Evolutionary conservation across 2,329 filamentous ascomycete species (phyloP).

Genomic region (Nemania serpens): DNA sequence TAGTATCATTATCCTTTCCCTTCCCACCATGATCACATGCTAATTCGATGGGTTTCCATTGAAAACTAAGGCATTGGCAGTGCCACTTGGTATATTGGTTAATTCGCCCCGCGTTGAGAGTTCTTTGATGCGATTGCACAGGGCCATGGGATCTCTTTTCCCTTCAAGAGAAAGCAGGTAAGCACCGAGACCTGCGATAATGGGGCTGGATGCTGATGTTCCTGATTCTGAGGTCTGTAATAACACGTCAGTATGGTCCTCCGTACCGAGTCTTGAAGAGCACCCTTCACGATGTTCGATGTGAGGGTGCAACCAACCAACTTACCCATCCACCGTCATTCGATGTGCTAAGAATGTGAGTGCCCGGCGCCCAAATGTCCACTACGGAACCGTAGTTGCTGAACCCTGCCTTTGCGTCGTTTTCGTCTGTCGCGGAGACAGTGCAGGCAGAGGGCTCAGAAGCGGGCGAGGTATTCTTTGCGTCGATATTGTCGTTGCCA

Average conservation of each 20-base stretch:
- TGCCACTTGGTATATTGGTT: slow-evolving; percentile 18
- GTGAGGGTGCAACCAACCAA: neutral
- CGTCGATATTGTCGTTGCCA: slow-evolving; percentile 52
- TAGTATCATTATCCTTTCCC: neutral
- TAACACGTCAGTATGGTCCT: neutral
- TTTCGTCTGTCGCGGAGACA: slow-evolving; percentile 46
- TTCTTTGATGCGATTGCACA: slow-evolving; percentile 25
- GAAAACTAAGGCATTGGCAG: slow-evolving; percentile 30
- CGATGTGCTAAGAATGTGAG: slow-evolving; percentile 48
- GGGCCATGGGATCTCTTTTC: slow-evolving; percentile 8
- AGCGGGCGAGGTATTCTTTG: slow-evolving; percentile 50
- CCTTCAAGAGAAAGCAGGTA: slow-evolving; percentile 45
- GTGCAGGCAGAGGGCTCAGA: slow-evolving; percentile 54
- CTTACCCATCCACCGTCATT: slow-evolving; percentile 26
- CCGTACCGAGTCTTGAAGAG: neutral
- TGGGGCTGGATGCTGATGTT: slow-evolving; percentile 59
- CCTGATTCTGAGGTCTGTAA: slow-evolving; percentile 46
- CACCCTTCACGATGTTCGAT: neutral
- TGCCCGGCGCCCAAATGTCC: slow-evolving; percentile 50
- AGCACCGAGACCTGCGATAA: slow-evolving; percentile 56
- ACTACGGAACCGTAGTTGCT: slow-evolving; percentile 54
- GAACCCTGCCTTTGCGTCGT: slow-evolving; percentile 38
- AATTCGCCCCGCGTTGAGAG: slow-evolving; percentile 23
- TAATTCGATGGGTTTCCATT: slow-evolving; percentile 23
- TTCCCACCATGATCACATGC: neutral